Base-by-base conservation (phyloP, 768 basidiomycete genomes). In the Suillus brevipes region DNA sequence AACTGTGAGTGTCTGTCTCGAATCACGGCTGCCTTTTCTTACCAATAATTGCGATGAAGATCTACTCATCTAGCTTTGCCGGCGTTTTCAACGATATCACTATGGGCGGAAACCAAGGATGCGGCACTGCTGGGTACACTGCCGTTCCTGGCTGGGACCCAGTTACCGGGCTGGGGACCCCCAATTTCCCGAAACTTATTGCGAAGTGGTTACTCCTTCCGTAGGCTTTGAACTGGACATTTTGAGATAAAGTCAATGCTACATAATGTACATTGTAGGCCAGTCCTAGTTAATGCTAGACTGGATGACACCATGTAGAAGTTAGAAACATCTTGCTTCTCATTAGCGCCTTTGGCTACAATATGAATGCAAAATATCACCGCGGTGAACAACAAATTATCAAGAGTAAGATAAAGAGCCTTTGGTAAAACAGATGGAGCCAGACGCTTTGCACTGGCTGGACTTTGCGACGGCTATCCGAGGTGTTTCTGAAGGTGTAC, bases 111-210 rank as follows among this genome's bases (percentile, higher is more conserved):
- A 83, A 81, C 58, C 73, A 68, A 25, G 80, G 80, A 9, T 81
- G 81, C 61, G 75, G 76, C 13, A 79, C 77, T 20, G n/a, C 61
- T 16, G 79, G 79, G 1, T 81, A 74, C 68, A 71, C 69, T 28
- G 62, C 65, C 7, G 63, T 53, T 0, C 18, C 37, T 5, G 73
- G 74, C 1, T 76, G 72, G 71, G 73, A 75, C 53, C 77, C 77
- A n/a, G 77, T 79, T 58, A 78, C 77, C 1, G 78, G 78, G n/a
- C 65, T 75, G 0, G 77, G 78, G 16, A 78, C 77, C 8, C 77
- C 74, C 34, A 82, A 88, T 69, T 89, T 87, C 72, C 69, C 78
- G 56, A 81, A 80, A 64, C 73, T 90, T 63, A 71, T 83, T 43
- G 74, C 76, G 64, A 78, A 75, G 63, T 82, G 80, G 80, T 59